Base-by-base conservation (phyloP, 352 stramenopile genomes). In the Salisapilia sapeloensis region DNA sequence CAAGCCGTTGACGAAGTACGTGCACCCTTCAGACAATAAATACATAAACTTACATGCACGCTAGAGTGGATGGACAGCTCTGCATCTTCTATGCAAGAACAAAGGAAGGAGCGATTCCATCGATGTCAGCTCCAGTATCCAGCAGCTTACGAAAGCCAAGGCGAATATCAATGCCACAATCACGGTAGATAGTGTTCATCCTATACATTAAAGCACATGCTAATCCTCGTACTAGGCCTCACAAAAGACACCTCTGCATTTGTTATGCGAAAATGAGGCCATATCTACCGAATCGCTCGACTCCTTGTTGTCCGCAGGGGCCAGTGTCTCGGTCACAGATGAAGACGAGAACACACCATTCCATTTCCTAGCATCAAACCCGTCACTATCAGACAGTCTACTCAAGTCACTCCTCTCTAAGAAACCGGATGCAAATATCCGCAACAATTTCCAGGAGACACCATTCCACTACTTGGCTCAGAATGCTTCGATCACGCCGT, bases 401-500 rank as follows among this genome's bases (percentile, higher is more conserved):
- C 34, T 89, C 13, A 29, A n/a, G 4, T 42, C 60, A 11, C 28
- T 80, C 9, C 40, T 86, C 22, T 20, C 38, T 4, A 47, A 47
- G 3, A 69, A 70, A 24, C 46, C 51, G 7, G 56, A 71, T 24
- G 33, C 56, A 2, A 82, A 81, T 29, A 40, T 60, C n/a, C 60
- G 74, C 25, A 89, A 89, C 40, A 48, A 75, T 69, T 89, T 85
- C 43, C 55, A 75, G 50, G 59, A 65, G 20, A 82, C 62, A 3
- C 52, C 72, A 35, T 64, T 76, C 23, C 66, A 89, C 53, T 74
- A 63, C 33, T 41, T 89, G 19, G 76, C 64, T 33, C 69, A 89
- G 40, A 81, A 76, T 40, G 64, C 47, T 23, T 34, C 38, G 0
- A 40, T 83, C 13, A 63, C 56, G 0, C 39, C 54, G 8, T 27